Evolutionary conservation across 2,329 filamentous ascomycete genomes (phyloP).

Genomic region (Nigrospora osmanthi): DNA sequence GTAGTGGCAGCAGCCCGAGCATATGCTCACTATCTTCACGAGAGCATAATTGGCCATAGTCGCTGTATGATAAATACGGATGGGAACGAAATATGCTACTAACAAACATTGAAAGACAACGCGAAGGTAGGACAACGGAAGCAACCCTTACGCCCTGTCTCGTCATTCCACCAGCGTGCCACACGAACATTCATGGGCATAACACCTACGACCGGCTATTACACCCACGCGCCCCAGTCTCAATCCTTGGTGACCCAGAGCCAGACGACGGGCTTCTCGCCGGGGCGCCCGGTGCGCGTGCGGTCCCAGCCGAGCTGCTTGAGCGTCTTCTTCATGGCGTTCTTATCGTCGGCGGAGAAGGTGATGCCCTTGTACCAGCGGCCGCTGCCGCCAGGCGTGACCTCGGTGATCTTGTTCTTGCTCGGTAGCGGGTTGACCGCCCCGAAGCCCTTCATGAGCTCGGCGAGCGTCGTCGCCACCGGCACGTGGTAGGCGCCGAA

Average conservation of each 20-base stretch:
- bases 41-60: too few relatives aligned
- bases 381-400: conserved; percentile 46
- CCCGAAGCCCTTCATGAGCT: conserved; percentile 52
- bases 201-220: too few relatives aligned
- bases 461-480: conserved; percentile 40
- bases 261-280: conserved; percentile 49
- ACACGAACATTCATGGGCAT: too few relatives aligned
- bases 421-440: conserved; percentile 39
- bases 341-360: conserved; percentile 41
- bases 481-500: conserved; percentile 47
- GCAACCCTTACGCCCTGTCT: too few relatives aligned
- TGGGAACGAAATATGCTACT: too few relatives aligned
- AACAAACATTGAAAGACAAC: too few relatives aligned
- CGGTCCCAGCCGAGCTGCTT: conserved; percentile 52
- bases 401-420: conserved; percentile 51
- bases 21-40: too few relatives aligned
- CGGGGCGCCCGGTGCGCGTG: conserved; percentile 35
- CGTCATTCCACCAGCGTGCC: too few relatives aligned
- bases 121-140: too few relatives aligned
- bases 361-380: conserved; percentile 50
- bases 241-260: conserved; percentile 48
- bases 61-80: too few relatives aligned
- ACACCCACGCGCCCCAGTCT: too few relatives aligned
- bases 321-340: conserved; percentile 39
- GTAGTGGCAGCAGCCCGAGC: too few relatives aligned